Evolutionary conservation across 2,329 filamentous ascomycete genomes (phyloP).

Genomic region (Fusarium odoratissimum): DNA sequence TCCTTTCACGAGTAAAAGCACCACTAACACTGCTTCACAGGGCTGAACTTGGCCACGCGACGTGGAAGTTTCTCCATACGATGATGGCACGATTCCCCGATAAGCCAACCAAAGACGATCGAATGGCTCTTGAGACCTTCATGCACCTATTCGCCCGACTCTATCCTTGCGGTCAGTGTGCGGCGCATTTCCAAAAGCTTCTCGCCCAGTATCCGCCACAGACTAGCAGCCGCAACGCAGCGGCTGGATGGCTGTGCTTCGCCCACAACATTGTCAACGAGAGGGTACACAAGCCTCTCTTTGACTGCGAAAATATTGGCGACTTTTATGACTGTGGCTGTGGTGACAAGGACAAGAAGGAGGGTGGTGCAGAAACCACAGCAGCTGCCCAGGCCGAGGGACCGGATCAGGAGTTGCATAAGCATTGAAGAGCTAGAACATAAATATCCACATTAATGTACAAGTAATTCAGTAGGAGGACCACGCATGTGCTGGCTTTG

Average conservation of each 20-base stretch:
- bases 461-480: constrained; percentile 12
- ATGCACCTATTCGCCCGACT: constrained; percentile 75
- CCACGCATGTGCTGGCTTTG: constrained; percentile 25
- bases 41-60: constrained; percentile 73
- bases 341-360: constrained; percentile 69
- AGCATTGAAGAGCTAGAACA: constrained; percentile 19
- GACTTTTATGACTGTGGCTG: constrained; percentile 80
- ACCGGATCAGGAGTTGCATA: constrained; percentile 36
- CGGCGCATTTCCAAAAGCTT: constrained; percentile 72
- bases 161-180: constrained; percentile 78
- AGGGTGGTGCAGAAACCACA: constrained; percentile 28
- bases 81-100: constrained; percentile 78
- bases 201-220: constrained; percentile 73
- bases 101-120: constrained; percentile 70
- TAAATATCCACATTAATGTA: constrained; percentile 5
- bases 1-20: background rate
- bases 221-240: constrained; percentile 70
- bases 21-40: constrained; percentile 48
- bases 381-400: constrained; percentile 34
- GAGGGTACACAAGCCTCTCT: constrained; percentile 69
- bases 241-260: constrained; percentile 75
- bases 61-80: constrained; percentile 78
- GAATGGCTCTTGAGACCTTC: constrained; percentile 71
- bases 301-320: constrained; percentile 75
- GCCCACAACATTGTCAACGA: constrained; percentile 76